A percentile compares a stretch with the other conserved stretches of the same genome.
Conservation (phyloP, 2,329 filamentous ascomycete species). For the Hirsutella thompsonii region DNA sequence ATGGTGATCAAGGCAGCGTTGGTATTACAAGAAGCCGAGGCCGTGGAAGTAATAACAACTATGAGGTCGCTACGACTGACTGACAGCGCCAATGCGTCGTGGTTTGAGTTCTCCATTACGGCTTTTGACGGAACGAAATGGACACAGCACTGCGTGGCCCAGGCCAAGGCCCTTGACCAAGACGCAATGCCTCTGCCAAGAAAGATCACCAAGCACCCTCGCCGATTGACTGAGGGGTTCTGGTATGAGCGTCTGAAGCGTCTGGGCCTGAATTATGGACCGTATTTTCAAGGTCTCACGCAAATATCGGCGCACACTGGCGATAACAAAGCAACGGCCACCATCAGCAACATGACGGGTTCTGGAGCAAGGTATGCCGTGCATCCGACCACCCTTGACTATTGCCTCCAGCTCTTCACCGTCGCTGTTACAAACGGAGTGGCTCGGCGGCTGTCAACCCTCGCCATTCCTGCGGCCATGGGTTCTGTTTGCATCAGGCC, state of each 20-base stretch:
- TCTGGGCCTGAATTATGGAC: slow-evolving; percentile 4
- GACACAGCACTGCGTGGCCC: slow-evolving; percentile 6
- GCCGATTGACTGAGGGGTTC: background rate
- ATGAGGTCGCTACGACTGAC: slow-evolving; percentile 3
- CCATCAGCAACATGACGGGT: background rate
- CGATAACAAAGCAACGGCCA: background rate
- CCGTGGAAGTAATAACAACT: slow-evolving; percentile 6
- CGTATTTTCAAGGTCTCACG: slow-evolving; percentile 3
- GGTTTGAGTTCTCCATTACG: slow-evolving; percentile 7
- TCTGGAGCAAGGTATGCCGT: slow-evolving; percentile 1
- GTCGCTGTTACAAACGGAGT: slow-evolving; percentile 1
- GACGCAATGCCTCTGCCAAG: background rate
- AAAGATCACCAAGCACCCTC: background rate
- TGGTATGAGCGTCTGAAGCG: background rate
- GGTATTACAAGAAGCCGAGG: slow-evolving; percentile 2
- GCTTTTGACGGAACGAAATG: slow-evolving; percentile 6
- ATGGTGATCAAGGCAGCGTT: slow-evolving; percentile 5
- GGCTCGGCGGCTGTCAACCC: too few relatives aligned
- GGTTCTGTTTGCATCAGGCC: too few relatives aligned
- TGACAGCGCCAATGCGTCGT: slow-evolving; percentile 4
- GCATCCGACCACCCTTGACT: slow-evolving; percentile 4
- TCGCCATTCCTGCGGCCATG: too few relatives aligned
- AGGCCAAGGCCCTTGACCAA: slow-evolving; percentile 2
- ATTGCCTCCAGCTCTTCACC: slow-evolving; percentile 2
- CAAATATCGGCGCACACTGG: slow-evolving; percentile 4